Base-by-base conservation (phyloP, 2,329 filamentous ascomycete genomes). In the Conoideocrella luteorostrata region DNA sequence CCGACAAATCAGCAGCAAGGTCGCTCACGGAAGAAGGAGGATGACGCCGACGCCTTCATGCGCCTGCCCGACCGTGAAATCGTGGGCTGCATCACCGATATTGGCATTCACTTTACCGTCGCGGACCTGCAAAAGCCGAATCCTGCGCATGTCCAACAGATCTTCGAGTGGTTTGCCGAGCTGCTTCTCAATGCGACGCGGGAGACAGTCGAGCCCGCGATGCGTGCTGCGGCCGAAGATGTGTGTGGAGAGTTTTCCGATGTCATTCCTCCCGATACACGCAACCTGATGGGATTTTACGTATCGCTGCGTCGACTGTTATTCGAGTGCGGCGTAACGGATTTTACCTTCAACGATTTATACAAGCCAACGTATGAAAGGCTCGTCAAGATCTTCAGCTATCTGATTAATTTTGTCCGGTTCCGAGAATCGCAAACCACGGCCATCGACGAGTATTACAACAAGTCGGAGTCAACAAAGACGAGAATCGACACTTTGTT, bases 131-230 rank as follows among this genome's bases (percentile, higher is more conserved):
- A 91, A 56, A 97, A 96, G 61, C 93, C 93, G 5, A 95, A 95
- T 56, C 85, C 93, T 3, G 80, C 91, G 48, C 89, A 95, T 58
- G 90, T 97, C 43, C 93, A 98, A 66, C 89, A 93, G 72, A 89
- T 98, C 41, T 95, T 97, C 61, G 93, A 98, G 74, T 95, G 89
- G 85, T 93, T 98, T 55, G 90, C 89, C 47, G 90, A 96, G 60
- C 74, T 96, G 15, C 78, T 97, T 22, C 88, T 96, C 71, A 96
- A 95, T 68, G 84, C 87, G 43, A 96, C 90, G 28, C 86, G 89
- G 55, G 89, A 95, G 53, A 88, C 89, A 5, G 86, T 98, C 49
- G 89, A 95, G 60, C 93, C 93, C 9, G 89, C 90, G 7, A 95
- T 98, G 89, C 84, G 84, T 58, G 89, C 90, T 12, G 91, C 91